Base-by-base conservation (phyloP, 768 basidiomycete species). In the Gymnopilus junonius region DNA sequence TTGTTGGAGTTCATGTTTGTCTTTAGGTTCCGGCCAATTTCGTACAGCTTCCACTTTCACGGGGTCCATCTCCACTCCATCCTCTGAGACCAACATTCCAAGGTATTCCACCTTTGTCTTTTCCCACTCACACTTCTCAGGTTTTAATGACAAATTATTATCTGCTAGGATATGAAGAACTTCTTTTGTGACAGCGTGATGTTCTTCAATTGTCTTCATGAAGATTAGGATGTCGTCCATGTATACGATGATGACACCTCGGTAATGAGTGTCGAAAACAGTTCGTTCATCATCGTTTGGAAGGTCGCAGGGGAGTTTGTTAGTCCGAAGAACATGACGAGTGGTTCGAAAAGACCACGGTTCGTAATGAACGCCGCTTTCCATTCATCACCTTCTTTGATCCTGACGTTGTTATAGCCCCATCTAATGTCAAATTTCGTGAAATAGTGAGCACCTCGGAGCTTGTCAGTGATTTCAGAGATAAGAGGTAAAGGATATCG, bases 211-310 rank as follows among this genome's bases (percentile, higher is more conserved):
- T 39, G 10, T 15, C 42, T n/a, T n/a, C 71, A 50, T 61, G 17
- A 60, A 59, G 79, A 82, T 31, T 55, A 82, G 65, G 23, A 83
- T 79, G 61, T 84, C 74, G 58, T 82, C 80, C 35, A 83, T 68
- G 65, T 85, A 76, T 37, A 80, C 70, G 2, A 79, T 56, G 11
- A 78, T 72, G 75, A 15, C 51, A 59, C 59, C 59, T 54, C 35
- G 31, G 48, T 55, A n/a, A 61, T 61, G 1, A 53, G 53, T 4
- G 4, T 35, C 8, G 17, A 17, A 20, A 56, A 62, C 4, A 55
- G 15, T 5, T 62, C 53, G 27, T 62, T 62, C 61, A 62, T 62
- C 61, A 62, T 62, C 1, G 37, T 34, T 56, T 55, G 54, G 43
- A 56, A 56, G 1, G 61, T 62, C 31, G 61, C 61, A 11, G 61